These are phyloP conservation scores for Cenococcum geophilum DNA, from an alignment of 495 filamentous ascomycete genomes.

Conservation along the genomic window DNA sequence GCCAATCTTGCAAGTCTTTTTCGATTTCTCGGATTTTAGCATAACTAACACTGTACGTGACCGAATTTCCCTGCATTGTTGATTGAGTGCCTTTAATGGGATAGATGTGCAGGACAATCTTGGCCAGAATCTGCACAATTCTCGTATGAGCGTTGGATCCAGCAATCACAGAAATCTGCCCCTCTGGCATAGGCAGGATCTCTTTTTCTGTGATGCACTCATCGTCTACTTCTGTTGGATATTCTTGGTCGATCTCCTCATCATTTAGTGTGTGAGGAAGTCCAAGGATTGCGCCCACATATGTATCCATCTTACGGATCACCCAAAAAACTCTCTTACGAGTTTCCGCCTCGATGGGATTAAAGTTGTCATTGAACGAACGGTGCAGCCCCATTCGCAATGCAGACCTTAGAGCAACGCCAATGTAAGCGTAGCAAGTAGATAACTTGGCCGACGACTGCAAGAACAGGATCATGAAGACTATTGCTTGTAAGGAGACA, in stretches of 20 bases:
- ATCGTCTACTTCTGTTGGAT: constrained; percentile 80
- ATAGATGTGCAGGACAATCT: constrained; percentile 85
- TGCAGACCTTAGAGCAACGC: constrained; percentile 79
- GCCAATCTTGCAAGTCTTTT: constrained; percentile 75
- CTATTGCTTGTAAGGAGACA: constrained; percentile 72
- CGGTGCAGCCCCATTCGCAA: constrained; percentile 86
- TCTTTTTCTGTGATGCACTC: constrained; percentile 77
- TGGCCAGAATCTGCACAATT: constrained; percentile 70
- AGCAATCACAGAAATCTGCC: constrained; percentile 64
- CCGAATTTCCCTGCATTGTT: constrained; percentile 38
- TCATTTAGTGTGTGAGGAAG: constrained; percentile 77
- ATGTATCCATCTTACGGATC: constrained; percentile 88
- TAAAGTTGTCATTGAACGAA: constrained; percentile 64
- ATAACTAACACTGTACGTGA: constrained; percentile 80
- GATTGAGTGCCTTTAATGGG: constrained; percentile 60
- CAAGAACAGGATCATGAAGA: constrained; percentile 90
- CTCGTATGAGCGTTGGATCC: constrained; percentile 80
- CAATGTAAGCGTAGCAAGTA: constrained; percentile 89
- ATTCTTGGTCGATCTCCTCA: constrained; percentile 88
- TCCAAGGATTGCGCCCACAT: constrained; percentile 82
- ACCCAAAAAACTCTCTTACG: constrained; percentile 86
- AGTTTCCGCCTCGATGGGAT: constrained; percentile 76
- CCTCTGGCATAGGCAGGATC: constrained; percentile 69
- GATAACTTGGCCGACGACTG: constrained; percentile 87
- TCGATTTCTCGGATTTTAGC: constrained; percentile 88